phyloP scores from a whole-genome alignment of 2,329 filamentous ascomycete genomes.

The Magnaporthiopsis incrustans region DNA sequence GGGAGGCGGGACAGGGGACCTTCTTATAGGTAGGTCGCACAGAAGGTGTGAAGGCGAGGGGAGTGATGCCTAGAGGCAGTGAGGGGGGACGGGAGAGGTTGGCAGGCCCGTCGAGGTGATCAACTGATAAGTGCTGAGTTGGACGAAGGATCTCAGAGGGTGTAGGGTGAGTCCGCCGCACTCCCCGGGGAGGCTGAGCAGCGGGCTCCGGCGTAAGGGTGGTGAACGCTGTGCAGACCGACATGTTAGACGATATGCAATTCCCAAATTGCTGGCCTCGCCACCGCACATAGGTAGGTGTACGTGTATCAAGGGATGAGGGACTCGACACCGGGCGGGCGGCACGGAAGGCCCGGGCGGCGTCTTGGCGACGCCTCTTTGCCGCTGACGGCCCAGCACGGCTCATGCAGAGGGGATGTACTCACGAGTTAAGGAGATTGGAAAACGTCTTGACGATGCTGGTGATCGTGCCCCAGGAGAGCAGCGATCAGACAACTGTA shows the following conservation, averaged over 20 bases:
- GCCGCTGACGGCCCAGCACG: neutral
- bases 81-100: neutral
- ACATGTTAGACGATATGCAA: constrained; percentile 7
- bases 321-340: neutral
- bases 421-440: constrained; percentile 95
- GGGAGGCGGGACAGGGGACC: neutral
- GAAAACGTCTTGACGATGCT: constrained; percentile 89
- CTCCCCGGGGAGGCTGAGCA: constrained; percentile 83
- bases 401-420: constrained; percentile 9
- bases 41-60: neutral
- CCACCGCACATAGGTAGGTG: neutral
- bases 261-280: neutral
- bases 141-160: constrained; percentile 37
- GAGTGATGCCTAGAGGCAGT: constrained; percentile 9
- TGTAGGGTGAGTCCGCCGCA: constrained; percentile 61
- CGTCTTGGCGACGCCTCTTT: neutral
- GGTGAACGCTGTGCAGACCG: constrained; percentile 61
- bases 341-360: neutral
- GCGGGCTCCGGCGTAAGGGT: constrained; percentile 94
- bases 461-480: constrained; percentile 46
- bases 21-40: neutral
- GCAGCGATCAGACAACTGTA: constrained; percentile 6
- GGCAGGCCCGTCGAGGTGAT: constrained; percentile 11
- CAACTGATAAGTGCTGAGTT: constrained; percentile 8
- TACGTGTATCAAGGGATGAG: neutral